Evolutionary conservation across 2,329 filamentous ascomycete species (phyloP), one percentile per base, ranked within the genome.

Genomic region (Microdochium trichocladiopsis): DNA sequence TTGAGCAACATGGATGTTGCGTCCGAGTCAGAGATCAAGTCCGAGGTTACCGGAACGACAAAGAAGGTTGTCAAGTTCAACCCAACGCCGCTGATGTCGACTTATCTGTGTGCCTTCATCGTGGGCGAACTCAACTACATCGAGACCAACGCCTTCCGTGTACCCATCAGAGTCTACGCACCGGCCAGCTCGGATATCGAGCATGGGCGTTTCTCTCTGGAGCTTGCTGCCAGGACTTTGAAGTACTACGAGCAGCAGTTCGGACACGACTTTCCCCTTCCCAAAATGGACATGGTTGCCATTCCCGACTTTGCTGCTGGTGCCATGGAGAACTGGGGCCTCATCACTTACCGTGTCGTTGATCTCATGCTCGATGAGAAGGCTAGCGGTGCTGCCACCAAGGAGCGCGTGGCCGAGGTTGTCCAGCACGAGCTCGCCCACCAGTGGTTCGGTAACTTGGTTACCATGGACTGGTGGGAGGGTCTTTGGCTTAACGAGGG

Each of bases 401-500:
- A 95, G 75, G 88, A 96, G 74, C 86, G 92, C 37, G 89, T 97
- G 51, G 93, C 93, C 50, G 93, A 96, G 69, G 90, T 94, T 41
- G 93, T 97, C 25, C 92, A 96, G 77, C 93, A 97, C 73, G 93
- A 97, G 69, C 77, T 97, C 66, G 93, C 93, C 41, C 93, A 97
- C 72, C 93, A 96, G 71, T 97, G 93, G 93, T 97, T 97, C 65
- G 93, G 93, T 57, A 96, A 97, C 73, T 75, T 96, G 51, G 93
- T 96, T 25, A 96, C 93, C 51, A 96, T 96, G 91, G 91, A 96
- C 69, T 96, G 95, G 79, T 97, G 93, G 93, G 91, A 96, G 70
- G 93, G 92, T 51, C 75, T 97, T 8, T 97, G 93, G 93, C 81
- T 97, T 51, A 97, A 97, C 69, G 90, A 95, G 69, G 90, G 90